Conservation (phyloP, 108 stramenopile genomes). For the Skeletonema potamos region DNA sequence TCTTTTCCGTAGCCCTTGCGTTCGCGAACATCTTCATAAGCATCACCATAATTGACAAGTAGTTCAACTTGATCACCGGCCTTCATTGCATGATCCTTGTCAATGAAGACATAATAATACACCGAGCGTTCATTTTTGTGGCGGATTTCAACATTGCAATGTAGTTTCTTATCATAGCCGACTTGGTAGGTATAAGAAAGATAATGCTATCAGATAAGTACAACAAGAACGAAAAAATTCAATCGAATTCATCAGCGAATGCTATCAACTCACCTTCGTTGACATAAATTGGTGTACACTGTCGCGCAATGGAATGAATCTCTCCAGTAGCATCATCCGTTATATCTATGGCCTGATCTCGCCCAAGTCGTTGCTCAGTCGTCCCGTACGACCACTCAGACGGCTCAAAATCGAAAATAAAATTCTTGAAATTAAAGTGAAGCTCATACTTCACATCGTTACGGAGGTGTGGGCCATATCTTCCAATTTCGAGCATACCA, state of each 20-base stretch:
- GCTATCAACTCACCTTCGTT: conserved; percentile 47
- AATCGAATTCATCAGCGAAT: conserved; percentile 51
- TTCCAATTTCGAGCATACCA: conserved; percentile 60
- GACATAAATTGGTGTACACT: conserved; percentile 66
- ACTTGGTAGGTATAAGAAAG: conserved; percentile 67
- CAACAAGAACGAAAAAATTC: not conserved
- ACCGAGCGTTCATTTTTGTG: conserved; percentile 49
- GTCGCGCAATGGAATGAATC: conserved; percentile 53
- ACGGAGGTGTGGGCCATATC: conserved; percentile 58
- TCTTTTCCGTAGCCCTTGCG: conserved; percentile 73
- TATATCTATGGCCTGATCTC: conserved; percentile 62
- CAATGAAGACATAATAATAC: conserved; percentile 53
- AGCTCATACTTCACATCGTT: conserved; percentile 57
- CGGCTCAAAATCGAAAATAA: conserved; percentile 50
- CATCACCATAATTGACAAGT: conserved; percentile 57
- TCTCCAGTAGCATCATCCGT: conserved; percentile 78
- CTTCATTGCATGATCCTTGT: conserved; percentile 15
- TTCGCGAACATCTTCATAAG: conserved; percentile 67
- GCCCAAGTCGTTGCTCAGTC: conserved; percentile 27
- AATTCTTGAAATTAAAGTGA: conserved; percentile 58
- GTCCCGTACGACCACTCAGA: conserved; percentile 31
- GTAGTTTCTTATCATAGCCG: not conserved
- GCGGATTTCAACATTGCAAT: conserved; percentile 7
- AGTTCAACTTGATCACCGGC: conserved; percentile 14
- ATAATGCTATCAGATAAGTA: not conserved